Evolutionary conservation across 1,284 basidiomycete species (phyloP), one percentile per base, ranked within the genome.

Genomic region (Xerocomus amazonicus): DNA sequence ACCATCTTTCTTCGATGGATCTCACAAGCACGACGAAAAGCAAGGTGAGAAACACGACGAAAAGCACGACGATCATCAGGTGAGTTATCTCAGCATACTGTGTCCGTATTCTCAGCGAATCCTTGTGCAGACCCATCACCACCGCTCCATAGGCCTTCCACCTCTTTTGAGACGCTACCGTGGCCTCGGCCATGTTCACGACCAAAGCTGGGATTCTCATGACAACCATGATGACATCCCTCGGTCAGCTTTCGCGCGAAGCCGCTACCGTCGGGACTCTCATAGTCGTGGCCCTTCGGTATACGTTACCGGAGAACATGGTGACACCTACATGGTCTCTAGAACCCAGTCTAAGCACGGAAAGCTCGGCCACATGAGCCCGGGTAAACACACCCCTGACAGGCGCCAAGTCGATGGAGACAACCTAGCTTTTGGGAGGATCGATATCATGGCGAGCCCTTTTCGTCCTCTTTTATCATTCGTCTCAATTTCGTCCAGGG

Each of bases 401-500:
- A 55, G 47, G 8, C 61, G 57, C 44, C 55, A 55, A 36, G 34
- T 33, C 17, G 46, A 48, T 12, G 59, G 49, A 17, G 48, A 48
- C 1, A 40, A 56, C 9, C 69, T 70, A 3, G 69, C 71, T 9
- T 63, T 71, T 6, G 81, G 81, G 8, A 68, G 55, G 8, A 64
- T 83, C 36, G 70, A 75, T 51, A 74, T 83, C 55, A 61, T 76
- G 66, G 82, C 75, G 53, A 51, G 74, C 44, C 49, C 12, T 9
- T 38, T 23, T 38, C 2, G 12, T 13, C 14, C 4, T 3, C 17
- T 36, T 28, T 4, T 41, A 0, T 26, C 31, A 6, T 34, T 47
- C 23, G 48, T 12, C 40, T 28, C 1, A 33, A 7, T 16, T 45
- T 6, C 9, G 8, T 34, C 16, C 31, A 55, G 43, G 50, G 17